These are phyloP conservation scores for Rhodotorula sp. DNA, from an alignment of 1,284 basidiomycete species.

Conservation along the genomic window DNA sequence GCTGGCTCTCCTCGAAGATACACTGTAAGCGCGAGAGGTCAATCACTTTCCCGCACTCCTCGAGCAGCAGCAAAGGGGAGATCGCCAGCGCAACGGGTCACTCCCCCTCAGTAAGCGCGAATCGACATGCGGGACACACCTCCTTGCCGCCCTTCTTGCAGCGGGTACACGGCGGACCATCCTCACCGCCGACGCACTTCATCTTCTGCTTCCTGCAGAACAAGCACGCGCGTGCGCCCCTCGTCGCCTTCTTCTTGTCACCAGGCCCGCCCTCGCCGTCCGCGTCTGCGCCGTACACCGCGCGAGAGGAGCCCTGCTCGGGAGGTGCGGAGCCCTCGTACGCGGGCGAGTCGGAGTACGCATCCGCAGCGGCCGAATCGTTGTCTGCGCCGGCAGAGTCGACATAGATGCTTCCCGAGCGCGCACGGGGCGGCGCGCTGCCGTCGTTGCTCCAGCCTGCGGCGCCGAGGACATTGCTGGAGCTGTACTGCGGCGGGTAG, in stretches of 20 bases:
- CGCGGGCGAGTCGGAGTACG: constrained; percentile 15
- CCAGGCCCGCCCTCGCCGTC: neutral
- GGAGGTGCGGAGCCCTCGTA: constrained; percentile 6
- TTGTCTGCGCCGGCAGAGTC: neutral
- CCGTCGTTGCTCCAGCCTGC: neutral
- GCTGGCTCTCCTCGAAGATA: constrained; percentile 90
- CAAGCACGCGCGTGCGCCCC: constrained; percentile 69
- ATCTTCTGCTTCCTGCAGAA: constrained; percentile 77
- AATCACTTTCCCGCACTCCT: neutral
- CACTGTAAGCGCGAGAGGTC: constrained; percentile 57
- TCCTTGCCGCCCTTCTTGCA: constrained; percentile 75
- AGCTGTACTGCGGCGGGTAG: constrained; percentile 12
- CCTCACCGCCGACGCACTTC: constrained; percentile 92
- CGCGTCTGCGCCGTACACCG: neutral
- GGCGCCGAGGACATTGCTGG: neutral
- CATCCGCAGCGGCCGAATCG: neutral
- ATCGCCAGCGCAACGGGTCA: too few relatives aligned
- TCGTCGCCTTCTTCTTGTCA: constrained; percentile 45
- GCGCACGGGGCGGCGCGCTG: neutral
- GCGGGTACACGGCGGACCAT: constrained; percentile 69
- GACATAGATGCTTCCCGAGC: neutral
- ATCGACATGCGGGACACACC: constrained; percentile 11
- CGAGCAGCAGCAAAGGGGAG: neutral
- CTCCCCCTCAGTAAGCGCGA: too few relatives aligned
- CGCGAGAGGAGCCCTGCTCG: constrained; percentile 14